A percentile compares a stretch with the other conserved stretches of the same genome.
phyloP scores from a whole-genome alignment of 371 early-diverging fungal genomes.

The Apophysomyces elegans region DNA sequence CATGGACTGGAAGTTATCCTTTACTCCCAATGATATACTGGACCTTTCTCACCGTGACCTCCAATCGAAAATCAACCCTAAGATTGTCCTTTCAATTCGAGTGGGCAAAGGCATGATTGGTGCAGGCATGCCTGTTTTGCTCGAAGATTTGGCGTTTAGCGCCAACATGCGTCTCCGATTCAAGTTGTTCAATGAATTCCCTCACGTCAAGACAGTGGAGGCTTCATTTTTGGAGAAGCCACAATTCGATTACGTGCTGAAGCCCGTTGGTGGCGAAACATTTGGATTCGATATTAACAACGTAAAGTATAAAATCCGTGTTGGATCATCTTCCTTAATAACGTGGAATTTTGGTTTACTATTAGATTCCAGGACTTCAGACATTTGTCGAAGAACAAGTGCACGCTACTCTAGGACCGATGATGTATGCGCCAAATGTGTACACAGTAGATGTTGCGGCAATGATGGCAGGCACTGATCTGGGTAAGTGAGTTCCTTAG shows the following conservation, averaged over 20 bases:
- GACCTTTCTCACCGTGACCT: conserved; percentile 67
- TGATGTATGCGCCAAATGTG: conserved; percentile 87
- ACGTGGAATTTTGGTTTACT: too few species aligned
- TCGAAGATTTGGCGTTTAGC: conserved; percentile 89
- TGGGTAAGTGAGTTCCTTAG: not conserved
- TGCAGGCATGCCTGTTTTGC: conserved; percentile 88
- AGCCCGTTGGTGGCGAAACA: conserved; percentile 89
- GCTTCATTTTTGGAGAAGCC: conserved; percentile 88
- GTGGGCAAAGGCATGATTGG: conserved; percentile 87
- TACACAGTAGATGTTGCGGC: conserved; percentile 79
- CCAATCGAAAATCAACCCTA: conserved; percentile 78
- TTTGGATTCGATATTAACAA: conserved; percentile 79
- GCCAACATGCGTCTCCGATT: conserved; percentile 78
- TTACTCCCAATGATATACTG: conserved; percentile 76
- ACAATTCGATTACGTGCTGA: conserved; percentile 86
- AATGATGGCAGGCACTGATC: conserved; percentile 68
- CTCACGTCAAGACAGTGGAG: conserved; percentile 85
- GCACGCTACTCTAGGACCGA: conserved; percentile 67
- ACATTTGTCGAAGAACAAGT: conserved; percentile 77
- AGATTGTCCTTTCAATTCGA: conserved; percentile 89
- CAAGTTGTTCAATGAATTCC: conserved; percentile 81
- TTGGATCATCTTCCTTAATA: too few species aligned
- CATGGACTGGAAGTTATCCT: conserved; percentile 77
- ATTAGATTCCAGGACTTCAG: conserved; percentile 75
- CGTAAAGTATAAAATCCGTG: conserved; percentile 26